Evolutionary conservation across 371 early-diverging fungal species (phyloP).

Genomic region (Conidiobolus coronatus): DNA sequence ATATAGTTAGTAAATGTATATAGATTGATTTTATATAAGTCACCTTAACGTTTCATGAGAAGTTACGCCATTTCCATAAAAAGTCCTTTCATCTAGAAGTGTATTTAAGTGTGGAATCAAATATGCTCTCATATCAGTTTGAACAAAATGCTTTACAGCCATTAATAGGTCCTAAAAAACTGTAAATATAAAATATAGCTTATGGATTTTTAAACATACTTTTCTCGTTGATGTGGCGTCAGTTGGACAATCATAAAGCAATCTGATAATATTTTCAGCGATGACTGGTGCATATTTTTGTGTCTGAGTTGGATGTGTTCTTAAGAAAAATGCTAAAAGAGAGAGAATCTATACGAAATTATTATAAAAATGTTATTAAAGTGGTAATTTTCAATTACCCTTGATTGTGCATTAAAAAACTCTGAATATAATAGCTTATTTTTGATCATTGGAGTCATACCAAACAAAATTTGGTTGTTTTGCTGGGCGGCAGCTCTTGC

Average conservation of each 20-base stretch:
- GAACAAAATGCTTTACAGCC: conserved; percentile 83
- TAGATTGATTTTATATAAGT: not conserved
- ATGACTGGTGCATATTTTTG: conserved; percentile 56
- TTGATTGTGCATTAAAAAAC: conserved; percentile 53
- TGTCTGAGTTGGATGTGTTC: conserved; percentile 43
- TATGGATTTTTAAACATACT: conserved; percentile 12
- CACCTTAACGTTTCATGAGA: conserved; percentile 68
- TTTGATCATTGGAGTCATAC: conserved; percentile 52
- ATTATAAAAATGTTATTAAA: not conserved
- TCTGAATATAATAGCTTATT: conserved; percentile 53
- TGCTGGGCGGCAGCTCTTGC: conserved; percentile 42
- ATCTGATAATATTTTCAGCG: conserved; percentile 63
- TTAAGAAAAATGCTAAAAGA: conserved; percentile 82
- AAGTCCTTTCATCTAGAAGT: conserved; percentile 70
- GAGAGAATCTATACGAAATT: conserved; percentile 52
- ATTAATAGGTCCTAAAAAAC: conserved; percentile 63
- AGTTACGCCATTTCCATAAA: conserved; percentile 83
- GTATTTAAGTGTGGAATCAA: conserved; percentile 75
- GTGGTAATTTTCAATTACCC: conserved; percentile 34
- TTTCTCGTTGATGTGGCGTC: conserved; percentile 84
- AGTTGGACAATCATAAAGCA: conserved; percentile 80
- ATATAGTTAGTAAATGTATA: not conserved
- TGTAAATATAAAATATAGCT: not conserved
- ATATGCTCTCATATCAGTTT: conserved; percentile 64
- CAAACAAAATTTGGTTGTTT: conserved; percentile 46